phyloP scores from a whole-genome alignment of 176 grass and related monocot genomes.

The Oryza officinalis region DNA sequence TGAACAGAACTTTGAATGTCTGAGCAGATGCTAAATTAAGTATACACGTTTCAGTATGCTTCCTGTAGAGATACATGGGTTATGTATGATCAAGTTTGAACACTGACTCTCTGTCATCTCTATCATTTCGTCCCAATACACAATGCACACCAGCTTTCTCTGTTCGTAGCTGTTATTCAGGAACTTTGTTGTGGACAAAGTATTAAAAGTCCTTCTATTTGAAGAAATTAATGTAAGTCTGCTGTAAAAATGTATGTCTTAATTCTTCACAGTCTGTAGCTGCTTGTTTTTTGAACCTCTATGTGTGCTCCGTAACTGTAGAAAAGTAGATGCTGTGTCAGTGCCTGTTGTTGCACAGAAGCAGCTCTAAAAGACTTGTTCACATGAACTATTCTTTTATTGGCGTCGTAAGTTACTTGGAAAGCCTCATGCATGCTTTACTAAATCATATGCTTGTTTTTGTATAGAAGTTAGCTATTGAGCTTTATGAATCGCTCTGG shows the following conservation, averaged over 20 bases:
- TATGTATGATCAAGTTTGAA: neutral
- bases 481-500: neutral
- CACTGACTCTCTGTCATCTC: neutral
- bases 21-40: neutral
- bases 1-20: neutral
- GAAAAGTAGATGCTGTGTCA: neutral
- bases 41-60: neutral
- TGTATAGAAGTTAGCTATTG: constrained; percentile 8
- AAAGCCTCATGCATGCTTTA: neutral
- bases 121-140: neutral
- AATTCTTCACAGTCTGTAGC: neutral
- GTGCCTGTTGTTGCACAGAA: neutral
- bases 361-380: neutral
- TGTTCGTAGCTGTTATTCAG: neutral
- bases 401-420: neutral
- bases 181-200: neutral
- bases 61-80: neutral
- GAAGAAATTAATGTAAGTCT: neutral
- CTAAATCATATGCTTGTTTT: constrained; percentile 17
- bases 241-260: neutral
- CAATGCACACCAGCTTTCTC: neutral
- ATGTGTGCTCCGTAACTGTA: neutral
- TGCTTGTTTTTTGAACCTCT: neutral
- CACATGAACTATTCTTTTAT: neutral
- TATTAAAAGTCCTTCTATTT: neutral